These are phyloP conservation scores for Tremellales sp. DNA, from an alignment of 1,284 basidiomycete genomes.

Conservation along the genomic window DNA sequence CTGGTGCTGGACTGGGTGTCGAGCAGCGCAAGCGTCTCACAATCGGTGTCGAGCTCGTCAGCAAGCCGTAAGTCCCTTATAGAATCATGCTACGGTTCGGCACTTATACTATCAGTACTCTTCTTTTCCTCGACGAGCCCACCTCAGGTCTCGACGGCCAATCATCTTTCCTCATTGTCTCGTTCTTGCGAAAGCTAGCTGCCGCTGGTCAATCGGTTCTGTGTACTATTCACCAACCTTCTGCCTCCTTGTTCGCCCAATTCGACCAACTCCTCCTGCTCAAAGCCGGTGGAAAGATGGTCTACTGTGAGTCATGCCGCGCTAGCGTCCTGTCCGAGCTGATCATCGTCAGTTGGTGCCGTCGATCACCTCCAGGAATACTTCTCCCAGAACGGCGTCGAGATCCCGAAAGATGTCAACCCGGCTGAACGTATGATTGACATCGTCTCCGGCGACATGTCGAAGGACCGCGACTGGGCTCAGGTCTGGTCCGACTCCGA, in stretches of 20 bases:
- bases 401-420: conserved; percentile 51
- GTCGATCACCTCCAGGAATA: conserved; percentile 52
- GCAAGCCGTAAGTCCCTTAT: conserved; percentile 50
- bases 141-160: conserved; percentile 55
- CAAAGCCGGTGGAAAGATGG: conserved; percentile 51
- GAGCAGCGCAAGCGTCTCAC: conserved; percentile 55
- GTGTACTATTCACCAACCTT: conserved; percentile 39
- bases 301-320: conserved; percentile 40
- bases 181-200: conserved; percentile 63
- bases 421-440: conserved; percentile 52
- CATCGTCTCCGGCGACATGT: conserved; percentile 38
- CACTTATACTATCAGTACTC: conserved; percentile 15
- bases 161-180: conserved; percentile 55
- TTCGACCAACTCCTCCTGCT: conserved; percentile 53
- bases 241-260: conserved; percentile 37
- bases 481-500: conserved; percentile 60
- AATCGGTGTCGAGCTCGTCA: conserved; percentile 57
- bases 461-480: conserved; percentile 61
- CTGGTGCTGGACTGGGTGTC: conserved; percentile 52
- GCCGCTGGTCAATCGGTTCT: conserved; percentile 60
- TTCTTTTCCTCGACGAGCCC: conserved; percentile 53
- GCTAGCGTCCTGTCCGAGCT: neutral
- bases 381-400: conserved; percentile 50
- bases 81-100: neutral
- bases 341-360: conserved; percentile 44